Base-by-base conservation (phyloP, 441 rosid species). In the Populus hybrid region DNA sequence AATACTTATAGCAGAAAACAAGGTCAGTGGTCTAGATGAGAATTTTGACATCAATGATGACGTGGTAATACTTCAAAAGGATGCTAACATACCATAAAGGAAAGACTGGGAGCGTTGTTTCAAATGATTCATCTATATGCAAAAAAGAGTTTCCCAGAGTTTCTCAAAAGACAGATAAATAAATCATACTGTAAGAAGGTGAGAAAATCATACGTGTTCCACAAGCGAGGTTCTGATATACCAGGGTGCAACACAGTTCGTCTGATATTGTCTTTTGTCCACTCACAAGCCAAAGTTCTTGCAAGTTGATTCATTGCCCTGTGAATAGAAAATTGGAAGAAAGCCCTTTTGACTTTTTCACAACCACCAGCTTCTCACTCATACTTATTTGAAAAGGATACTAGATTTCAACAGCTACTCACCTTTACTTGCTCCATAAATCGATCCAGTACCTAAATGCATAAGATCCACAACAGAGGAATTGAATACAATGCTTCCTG, bases 211-310 rank as follows among this genome's bases (percentile, higher is more conserved):
- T 90, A 94, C 99, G 74, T 73, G 68, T 80, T 93, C 88, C 24
- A 89, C 97, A 9, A 91, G 91, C 0, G 98, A 86, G 82, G 98
- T 95, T 81, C 67, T 89, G 83, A 70, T 95, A 76, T 88, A 93
- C 98, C 98, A 93, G 3, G 97, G 99, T 8, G 97, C 95, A 38
- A 93, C 94, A 64, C 83, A 72, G 79, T 95, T 95, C 68, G 87
- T 85, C 82, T 88, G 78, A 93, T 95, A 72, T 92, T 92, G 88
- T 93, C 99, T 12, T 84, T 84, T 28, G 99, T 97, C 99, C 99
- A 91, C 76, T 92, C 97, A 24, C 97, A 95, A 80, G 99, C 99
- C 84, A 95, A 86, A 83, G 88, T 89, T 78, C 82, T 93, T 35
- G 99, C 83, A 53, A 95, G 89, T 78, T 92, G 98, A 85, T 95